Percentiles rank a stretch among this genome's conserved stretches.
Evolutionary conservation across 176 grass and related monocot genomes (phyloP).

Genomic region (Pontederia crassipes): DNA sequence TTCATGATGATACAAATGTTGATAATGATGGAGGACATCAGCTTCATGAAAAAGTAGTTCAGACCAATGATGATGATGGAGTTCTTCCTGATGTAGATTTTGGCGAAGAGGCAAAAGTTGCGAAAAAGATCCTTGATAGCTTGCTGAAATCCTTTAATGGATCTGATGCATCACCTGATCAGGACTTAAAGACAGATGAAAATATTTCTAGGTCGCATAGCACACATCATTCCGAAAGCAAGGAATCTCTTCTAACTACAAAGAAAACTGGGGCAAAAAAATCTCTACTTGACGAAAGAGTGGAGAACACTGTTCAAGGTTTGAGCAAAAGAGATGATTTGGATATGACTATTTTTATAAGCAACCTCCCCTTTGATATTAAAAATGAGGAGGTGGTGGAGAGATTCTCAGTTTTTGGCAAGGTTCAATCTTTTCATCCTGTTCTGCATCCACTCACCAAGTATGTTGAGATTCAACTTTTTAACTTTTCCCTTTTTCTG

Average conservation of each 20-base stretch:
- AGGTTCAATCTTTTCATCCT: constrained; percentile 66
- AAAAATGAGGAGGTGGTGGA: constrained; percentile 55
- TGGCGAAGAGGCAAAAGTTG: constrained; percentile 52
- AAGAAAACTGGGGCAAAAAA: constrained; percentile 14
- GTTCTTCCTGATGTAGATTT: constrained; percentile 45
- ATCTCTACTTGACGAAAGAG: constrained; percentile 12
- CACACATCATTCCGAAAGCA: constrained; percentile 13
- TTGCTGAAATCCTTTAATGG: constrained; percentile 58
- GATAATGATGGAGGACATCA: constrained; percentile 19
- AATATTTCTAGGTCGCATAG: constrained; percentile 29
- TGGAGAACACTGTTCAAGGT: constrained; percentile 10
- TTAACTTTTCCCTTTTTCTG: background rate
- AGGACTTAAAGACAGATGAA: constrained; percentile 17
- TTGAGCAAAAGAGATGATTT: constrained; percentile 28
- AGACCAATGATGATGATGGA: constrained; percentile 30
- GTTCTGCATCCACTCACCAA: constrained; percentile 95
- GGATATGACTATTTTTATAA: constrained; percentile 83
- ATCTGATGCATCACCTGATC: constrained; percentile 35
- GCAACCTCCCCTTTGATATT: constrained; percentile 89
- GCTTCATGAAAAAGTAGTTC: background rate
- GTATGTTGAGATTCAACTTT: constrained; percentile 34
- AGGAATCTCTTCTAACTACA: constrained; percentile 29
- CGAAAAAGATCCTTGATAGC: constrained; percentile 70
- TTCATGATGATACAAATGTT: constrained; percentile 30
- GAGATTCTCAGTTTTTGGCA: constrained; percentile 77